Percentiles rank a stretch among this genome's conserved stretches.
These are phyloP conservation scores for Nakaseomyces nivariensis DNA, from an alignment of 1,139 yeast genomes.

Conservation along the genomic window DNA sequence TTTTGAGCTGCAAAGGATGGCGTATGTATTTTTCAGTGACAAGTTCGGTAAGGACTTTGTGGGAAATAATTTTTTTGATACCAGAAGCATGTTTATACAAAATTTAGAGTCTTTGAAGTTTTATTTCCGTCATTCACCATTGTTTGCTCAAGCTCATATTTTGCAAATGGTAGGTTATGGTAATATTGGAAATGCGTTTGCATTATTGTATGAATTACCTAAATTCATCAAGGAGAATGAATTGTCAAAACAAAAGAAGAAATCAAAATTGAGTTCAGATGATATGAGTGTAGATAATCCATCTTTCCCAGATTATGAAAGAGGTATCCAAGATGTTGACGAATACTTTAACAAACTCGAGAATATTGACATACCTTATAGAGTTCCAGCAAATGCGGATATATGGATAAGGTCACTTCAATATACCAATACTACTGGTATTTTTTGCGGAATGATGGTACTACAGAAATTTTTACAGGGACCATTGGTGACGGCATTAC, in stretches of 20 bases:
- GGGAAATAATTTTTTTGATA: constrained; percentile 32
- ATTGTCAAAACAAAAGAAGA: constrained; percentile 58
- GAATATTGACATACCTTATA: constrained; percentile 10
- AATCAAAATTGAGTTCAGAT: constrained; percentile 30
- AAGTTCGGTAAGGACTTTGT: constrained; percentile 3
- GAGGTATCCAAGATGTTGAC: constrained; percentile 24
- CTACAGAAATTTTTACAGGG: constrained; percentile 57
- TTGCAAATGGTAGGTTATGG: constrained; percentile 71
- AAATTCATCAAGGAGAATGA: constrained; percentile 61
- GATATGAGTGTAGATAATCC: neutral
- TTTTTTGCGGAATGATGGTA: constrained; percentile 58
- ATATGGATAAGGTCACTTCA: constrained; percentile 54
- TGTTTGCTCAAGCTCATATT: constrained; percentile 66
- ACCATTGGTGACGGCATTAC: constrained; percentile 58
- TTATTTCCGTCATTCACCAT: constrained; percentile 66
- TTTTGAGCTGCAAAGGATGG: constrained; percentile 49
- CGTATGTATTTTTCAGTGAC: constrained; percentile 1
- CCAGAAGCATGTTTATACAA: constrained; percentile 39
- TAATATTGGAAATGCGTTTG: constrained; percentile 63
- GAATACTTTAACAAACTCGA: constrained; percentile 11
- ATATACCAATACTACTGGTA: constrained; percentile 51
- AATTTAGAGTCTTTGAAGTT: constrained; percentile 51
- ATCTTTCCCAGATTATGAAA: constrained; percentile 12
- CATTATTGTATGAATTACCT: constrained; percentile 58
- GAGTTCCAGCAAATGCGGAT: constrained; percentile 23